Conservation (phyloP, 768 basidiomycete species). For the Termitomyces sp. region DNA sequence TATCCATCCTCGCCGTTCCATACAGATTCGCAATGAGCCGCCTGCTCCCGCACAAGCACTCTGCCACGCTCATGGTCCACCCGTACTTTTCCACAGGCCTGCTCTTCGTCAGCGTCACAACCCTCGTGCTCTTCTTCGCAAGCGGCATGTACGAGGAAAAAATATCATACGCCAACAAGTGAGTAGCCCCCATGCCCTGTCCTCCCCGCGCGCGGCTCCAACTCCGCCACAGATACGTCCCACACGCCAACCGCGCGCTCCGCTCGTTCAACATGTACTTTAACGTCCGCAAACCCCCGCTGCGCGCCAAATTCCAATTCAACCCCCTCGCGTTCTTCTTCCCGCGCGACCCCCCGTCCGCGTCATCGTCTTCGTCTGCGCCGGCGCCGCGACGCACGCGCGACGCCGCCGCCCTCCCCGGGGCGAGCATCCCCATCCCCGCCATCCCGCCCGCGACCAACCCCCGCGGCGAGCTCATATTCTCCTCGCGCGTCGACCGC, state of each 20-base stretch:
- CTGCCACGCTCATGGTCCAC: slow-evolving; percentile 37
- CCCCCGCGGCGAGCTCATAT: slow-evolving; percentile 95
- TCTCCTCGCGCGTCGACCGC: slow-evolving; percentile 81
- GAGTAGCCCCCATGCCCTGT: slow-evolving; percentile 20
- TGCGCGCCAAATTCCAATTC: slow-evolving; percentile 51
- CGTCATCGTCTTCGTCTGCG: not conserved
- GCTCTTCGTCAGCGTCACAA: slow-evolving; percentile 84
- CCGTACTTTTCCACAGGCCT: slow-evolving; percentile 76
- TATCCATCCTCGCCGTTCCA: slow-evolving; percentile 60
- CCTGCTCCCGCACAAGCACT: slow-evolving; percentile 34
- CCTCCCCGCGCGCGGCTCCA: not conserved
- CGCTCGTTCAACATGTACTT: slow-evolving; percentile 95
- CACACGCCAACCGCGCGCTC: slow-evolving; percentile 88
- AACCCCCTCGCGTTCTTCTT: slow-evolving; percentile 59
- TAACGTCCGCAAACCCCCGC: slow-evolving; percentile 81
- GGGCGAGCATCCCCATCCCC: not conserved
- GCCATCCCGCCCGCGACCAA: slow-evolving; percentile 30
- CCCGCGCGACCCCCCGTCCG: slow-evolving; percentile 20
- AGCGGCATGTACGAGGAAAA: slow-evolving; percentile 96
- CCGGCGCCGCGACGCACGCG: not conserved
- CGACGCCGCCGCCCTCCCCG: not conserved
- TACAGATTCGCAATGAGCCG: slow-evolving; percentile 46
- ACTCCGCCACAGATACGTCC: slow-evolving; percentile 69
- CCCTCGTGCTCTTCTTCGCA: slow-evolving; percentile 90
- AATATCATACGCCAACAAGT: slow-evolving; percentile 96